phyloP scores from a whole-genome alignment of 2,329 filamentous ascomycete species.

The Shiraia sp. region DNA sequence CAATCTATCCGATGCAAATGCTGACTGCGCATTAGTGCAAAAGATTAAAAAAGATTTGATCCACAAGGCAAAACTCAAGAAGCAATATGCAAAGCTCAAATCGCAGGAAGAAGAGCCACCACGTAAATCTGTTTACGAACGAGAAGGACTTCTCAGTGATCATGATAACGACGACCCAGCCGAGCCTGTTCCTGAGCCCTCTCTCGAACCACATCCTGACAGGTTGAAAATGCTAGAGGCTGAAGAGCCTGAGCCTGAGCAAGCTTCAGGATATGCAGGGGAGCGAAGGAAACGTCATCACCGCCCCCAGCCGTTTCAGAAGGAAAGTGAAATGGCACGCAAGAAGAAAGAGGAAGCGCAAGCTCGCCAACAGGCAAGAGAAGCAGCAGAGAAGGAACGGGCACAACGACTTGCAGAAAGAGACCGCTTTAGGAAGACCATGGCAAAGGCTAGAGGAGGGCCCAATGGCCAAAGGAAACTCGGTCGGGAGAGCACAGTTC shows the following conservation, averaged over 20 bases:
- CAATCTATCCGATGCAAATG: neutral
- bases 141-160: constrained; percentile 35
- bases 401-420: constrained; percentile 60
- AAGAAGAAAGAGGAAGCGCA: constrained; percentile 66
- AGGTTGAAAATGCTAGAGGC: constrained; percentile 59
- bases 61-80: constrained; percentile 90
- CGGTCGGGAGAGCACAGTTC: constrained; percentile 75
- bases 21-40: constrained; percentile 60
- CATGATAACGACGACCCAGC: constrained; percentile 22
- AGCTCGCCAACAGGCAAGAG: constrained; percentile 60
- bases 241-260: constrained; percentile 40
- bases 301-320: constrained; percentile 46
- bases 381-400: constrained; percentile 67
- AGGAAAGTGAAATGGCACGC: constrained; percentile 52
- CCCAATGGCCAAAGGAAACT: constrained; percentile 75
- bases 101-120: constrained; percentile 54
- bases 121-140: constrained; percentile 41
- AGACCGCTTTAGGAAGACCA: constrained; percentile 70
- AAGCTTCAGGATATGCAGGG: constrained; percentile 11
- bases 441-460: constrained; percentile 66
- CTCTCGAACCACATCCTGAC: constrained; percentile 63
- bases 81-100: constrained; percentile 88
- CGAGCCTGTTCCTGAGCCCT: constrained; percentile 34
- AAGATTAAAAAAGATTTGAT: constrained; percentile 91
- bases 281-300: constrained; percentile 30